Conservation (phyloP, 352 stramenopile genomes). For the Blastocystis sp. region DNA sequence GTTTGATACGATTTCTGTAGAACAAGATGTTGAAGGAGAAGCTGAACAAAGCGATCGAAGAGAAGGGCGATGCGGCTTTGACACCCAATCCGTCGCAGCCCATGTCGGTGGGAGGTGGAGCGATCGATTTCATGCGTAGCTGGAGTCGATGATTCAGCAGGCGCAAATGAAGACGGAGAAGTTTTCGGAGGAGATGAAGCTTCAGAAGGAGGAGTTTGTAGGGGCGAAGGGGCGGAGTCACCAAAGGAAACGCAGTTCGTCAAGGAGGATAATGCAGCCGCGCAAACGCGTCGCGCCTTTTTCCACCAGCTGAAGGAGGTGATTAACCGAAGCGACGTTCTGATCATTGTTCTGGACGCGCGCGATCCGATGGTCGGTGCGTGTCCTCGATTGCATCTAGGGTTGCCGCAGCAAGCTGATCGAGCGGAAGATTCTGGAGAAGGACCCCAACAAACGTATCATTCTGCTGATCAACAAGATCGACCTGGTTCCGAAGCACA, state of each 20-base stretch:
- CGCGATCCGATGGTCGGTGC: slow-evolving; percentile 75
- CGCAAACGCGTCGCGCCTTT: slow-evolving; percentile 78
- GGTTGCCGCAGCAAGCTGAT: slow-evolving; percentile 79
- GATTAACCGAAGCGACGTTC: slow-evolving; percentile 84
- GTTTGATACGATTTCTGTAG: neutral
- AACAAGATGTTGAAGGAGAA: neutral
- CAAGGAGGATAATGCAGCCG: slow-evolving; percentile 15
- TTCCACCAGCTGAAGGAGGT: slow-evolving; percentile 89
- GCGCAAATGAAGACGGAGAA: neutral
- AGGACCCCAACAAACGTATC: slow-evolving; percentile 81
- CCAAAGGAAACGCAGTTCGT: neutral
- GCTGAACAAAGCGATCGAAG: neutral
- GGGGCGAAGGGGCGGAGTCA: too few species aligned
- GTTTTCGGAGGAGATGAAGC: neutral
- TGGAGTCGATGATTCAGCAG: slow-evolving; percentile 3
- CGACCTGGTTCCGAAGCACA: slow-evolving; percentile 83
- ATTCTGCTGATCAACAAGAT: slow-evolving; percentile 97
- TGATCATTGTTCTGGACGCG: slow-evolving; percentile 90
- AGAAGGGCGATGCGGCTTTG: neutral
- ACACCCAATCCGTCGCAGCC: too few species aligned
- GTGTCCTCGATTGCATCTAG: neutral
- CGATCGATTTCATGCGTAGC: neutral
- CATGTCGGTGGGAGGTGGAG: neutral
- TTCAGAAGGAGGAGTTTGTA: neutral
- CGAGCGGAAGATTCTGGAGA: slow-evolving; percentile 81